Base-by-base conservation (phyloP, 306 rosid species). In the Carpinus viminea region DNA sequence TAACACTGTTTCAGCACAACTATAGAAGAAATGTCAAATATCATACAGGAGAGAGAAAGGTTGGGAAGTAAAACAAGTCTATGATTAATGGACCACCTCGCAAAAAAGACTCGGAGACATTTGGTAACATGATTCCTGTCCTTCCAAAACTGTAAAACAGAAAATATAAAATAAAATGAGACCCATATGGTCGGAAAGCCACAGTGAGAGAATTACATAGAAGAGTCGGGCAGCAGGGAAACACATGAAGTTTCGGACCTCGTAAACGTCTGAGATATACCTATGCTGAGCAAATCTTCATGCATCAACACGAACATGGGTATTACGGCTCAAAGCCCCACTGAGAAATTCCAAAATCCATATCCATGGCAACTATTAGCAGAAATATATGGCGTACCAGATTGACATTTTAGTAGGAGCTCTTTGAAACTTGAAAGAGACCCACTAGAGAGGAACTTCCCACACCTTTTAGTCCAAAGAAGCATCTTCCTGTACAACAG, bases 391-490 rank as follows among this genome's bases (percentile, higher is more conserved):
- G 34, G 13, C 16, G 18, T 7, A 34, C 24, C 34, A 7, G 38
- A 64, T n/a, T 36, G 70, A 41, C 47, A 2, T 7, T 64, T 64
- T 64, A 48, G 21, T 47, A 62, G 24, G 74, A 56, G 62, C 71
- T n/a, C 59, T 72, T 57, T 45, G 65, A 73, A 54, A 62, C 81
- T 64, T 38, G 54, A 55, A 73, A 45, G 59, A 38, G 26, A 18
- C 41, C 74, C 72, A 11, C 56, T 50, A 78, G 59, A 51, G 72
- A 12, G 51, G 72, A 82, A 72, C 31, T 56, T 45, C 62, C 52
- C 26, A 20, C n/a, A 46, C 54, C 54, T 34, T 65, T 38, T 34
- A 6, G 21, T 65, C 71, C 18, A 18, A 36, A 48, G 36, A 65
- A 7, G 21, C 48, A 65, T 0, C 17, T 38, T 18, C 24, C 50